These are phyloP conservation scores for Acorus gramineus DNA, from an alignment of 106 monocot species.

Conservation along the genomic window DNA sequence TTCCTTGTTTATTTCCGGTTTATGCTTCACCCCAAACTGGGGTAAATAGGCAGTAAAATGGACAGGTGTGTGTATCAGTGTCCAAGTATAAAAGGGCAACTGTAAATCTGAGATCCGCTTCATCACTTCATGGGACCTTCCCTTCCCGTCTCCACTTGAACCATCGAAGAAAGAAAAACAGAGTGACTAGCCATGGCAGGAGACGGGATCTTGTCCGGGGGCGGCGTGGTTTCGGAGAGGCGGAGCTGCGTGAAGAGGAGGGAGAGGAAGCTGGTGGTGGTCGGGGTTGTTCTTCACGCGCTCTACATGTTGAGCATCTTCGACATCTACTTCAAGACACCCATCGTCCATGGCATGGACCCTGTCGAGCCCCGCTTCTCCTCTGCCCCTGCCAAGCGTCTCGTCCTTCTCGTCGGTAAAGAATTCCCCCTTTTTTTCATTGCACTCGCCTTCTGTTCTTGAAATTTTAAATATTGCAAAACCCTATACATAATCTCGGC, in stretches of 20 bases:
- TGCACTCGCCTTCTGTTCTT: neutral
- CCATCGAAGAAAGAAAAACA: too few species aligned
- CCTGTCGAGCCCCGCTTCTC: slow-evolving; percentile 61
- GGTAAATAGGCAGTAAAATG: too few species aligned
- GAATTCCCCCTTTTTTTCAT: neutral
- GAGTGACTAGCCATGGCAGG: slow-evolving; percentile 5
- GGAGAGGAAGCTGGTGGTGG: slow-evolving; percentile 65
- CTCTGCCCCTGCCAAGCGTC: slow-evolving; percentile 67
- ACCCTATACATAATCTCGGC: too few species aligned
- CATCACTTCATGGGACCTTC: too few species aligned
- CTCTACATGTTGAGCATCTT: slow-evolving; percentile 96
- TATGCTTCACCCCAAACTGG: too few species aligned
- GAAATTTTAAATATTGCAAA: too few species aligned
- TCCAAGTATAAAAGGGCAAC: too few species aligned
- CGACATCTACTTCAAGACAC: slow-evolving; percentile 97
- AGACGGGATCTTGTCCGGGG: slow-evolving; percentile 13
- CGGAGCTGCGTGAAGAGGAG: slow-evolving; percentile 23
- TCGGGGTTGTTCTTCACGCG: slow-evolving; percentile 80
- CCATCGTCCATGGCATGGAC: slow-evolving; percentile 83
- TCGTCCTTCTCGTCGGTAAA: slow-evolving; percentile 73
- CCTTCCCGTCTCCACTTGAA: too few species aligned
- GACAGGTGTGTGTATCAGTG: too few species aligned
- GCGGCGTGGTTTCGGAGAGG: neutral
- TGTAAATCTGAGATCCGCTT: too few species aligned
- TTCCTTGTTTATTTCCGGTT: too few species aligned